A percentile compares a stretch with the other conserved stretches of the same genome.
These are phyloP conservation scores for Boletales sp. DNA, from an alignment of 768 basidiomycete genomes.

Conservation along the genomic window DNA sequence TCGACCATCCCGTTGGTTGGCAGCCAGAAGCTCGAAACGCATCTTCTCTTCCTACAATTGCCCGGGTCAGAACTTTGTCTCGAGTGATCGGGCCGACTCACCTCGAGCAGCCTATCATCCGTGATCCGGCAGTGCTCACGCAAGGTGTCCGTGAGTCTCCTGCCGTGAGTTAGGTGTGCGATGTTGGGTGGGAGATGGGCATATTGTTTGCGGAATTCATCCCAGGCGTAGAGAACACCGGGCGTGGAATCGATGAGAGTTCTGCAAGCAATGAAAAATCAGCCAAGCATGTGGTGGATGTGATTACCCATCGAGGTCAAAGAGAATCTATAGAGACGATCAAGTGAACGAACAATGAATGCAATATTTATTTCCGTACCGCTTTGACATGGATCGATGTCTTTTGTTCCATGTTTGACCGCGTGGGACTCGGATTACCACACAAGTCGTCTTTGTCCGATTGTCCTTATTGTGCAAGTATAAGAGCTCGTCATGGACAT, in stretches of 20 bases:
- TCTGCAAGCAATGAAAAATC: constrained; percentile 30
- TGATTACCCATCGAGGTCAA: constrained; percentile 67
- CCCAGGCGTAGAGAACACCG: constrained; percentile 78
- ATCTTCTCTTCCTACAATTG: constrained; percentile 55
- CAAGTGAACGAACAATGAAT: neutral
- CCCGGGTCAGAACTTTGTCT: neutral
- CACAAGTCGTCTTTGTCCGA: neutral
- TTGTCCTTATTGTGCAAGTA: constrained; percentile 6
- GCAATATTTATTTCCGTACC: constrained; percentile 32
- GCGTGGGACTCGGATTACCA: too few species aligned
- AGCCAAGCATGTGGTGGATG: constrained; percentile 11
- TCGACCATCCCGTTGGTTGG: constrained; percentile 37
- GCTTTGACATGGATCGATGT: constrained; percentile 45
- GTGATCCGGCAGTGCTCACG: constrained; percentile 62
- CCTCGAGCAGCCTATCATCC: constrained; percentile 55
- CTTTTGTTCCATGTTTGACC: constrained; percentile 13
- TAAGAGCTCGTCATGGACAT: too few species aligned
- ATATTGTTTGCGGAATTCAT: constrained; percentile 63
- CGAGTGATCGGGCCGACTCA: constrained; percentile 26
- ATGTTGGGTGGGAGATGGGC: constrained; percentile 46
- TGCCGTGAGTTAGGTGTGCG: constrained; percentile 67
- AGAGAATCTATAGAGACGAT: constrained; percentile 46
- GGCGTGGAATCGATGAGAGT: constrained; percentile 82
- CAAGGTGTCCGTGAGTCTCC: constrained; percentile 72
- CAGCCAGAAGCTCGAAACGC: constrained; percentile 77